A percentile compares a stretch with the other conserved stretches of the same genome.
Evolutionary conservation across 805 yeast genomes (phyloP).

Genomic region (Cyberlindnera euphorbiiphila): DNA sequence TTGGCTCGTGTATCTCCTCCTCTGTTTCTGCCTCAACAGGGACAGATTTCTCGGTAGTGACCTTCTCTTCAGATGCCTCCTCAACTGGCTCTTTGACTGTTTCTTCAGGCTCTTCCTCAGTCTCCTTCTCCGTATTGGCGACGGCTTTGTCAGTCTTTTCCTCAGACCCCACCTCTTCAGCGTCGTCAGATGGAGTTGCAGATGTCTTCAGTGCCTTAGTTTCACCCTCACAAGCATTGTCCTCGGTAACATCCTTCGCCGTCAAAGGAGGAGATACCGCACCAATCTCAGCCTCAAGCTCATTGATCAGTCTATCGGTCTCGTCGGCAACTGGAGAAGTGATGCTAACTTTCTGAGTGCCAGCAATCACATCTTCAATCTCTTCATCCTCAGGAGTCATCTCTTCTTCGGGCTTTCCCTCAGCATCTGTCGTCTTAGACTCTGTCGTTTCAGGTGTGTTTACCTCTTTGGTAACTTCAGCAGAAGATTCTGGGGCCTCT

Average conservation of each 20-base stretch:
- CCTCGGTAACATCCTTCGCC: background rate
- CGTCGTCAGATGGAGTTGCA: background rate
- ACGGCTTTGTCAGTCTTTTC: background rate
- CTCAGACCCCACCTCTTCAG: background rate
- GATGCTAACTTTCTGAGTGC: background rate
- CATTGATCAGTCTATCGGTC: constrained; percentile 21
- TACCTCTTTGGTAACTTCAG: no score
- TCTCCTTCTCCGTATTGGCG: background rate
- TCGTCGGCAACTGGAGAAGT: constrained; percentile 18
- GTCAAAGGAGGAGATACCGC: constrained; percentile 1
- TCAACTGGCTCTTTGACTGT: background rate
- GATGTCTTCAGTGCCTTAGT: background rate
- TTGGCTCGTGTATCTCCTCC: constrained; percentile 26
- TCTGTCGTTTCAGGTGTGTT: no score
- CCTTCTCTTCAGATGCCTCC: background rate
- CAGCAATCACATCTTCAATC: background rate
- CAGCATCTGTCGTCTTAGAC: background rate
- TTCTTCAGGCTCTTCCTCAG: background rate
- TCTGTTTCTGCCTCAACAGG: constrained; percentile 5
- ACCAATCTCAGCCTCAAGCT: constrained; percentile 20
- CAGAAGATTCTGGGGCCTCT: no score
- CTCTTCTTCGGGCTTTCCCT: background rate
- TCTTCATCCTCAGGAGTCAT: background rate
- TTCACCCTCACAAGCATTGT: no score
- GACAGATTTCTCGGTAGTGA: constrained; percentile 1